phyloP scores from a whole-genome alignment of 73 alveolate genomes.

The Paraurostyla sp. region DNA sequence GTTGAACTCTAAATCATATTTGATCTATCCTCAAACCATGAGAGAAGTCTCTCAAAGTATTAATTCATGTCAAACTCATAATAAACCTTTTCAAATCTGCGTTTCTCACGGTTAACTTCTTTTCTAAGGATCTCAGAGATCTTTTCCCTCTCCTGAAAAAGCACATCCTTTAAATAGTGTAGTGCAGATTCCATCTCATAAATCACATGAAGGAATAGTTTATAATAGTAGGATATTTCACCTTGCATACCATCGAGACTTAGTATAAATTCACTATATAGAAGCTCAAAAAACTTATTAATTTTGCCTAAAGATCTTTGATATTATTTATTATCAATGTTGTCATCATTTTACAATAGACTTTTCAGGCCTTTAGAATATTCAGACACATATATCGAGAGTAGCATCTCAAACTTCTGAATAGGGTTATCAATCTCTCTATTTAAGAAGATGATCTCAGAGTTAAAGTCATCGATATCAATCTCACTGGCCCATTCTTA shows the following conservation, averaged over 20 bases:
- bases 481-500: slow-evolving; percentile 34
- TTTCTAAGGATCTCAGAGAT: slow-evolving; percentile 19
- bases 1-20: slow-evolving; percentile 11
- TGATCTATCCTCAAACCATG: slow-evolving; percentile 66
- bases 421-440: slow-evolving; percentile 35
- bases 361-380: neutral
- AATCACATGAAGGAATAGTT: slow-evolving; percentile 59
- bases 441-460: slow-evolving; percentile 10
- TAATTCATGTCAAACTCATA: slow-evolving; percentile 46
- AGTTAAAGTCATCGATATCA: neutral
- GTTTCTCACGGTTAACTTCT: slow-evolving; percentile 39
- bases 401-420: slow-evolving; percentile 36
- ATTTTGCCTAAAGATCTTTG: slow-evolving; percentile 2
- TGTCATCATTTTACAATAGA: neutral
- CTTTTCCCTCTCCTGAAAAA: slow-evolving; percentile 34
- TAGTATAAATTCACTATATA: slow-evolving; percentile 56
- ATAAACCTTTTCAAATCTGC: slow-evolving; percentile 49
- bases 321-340: neutral
- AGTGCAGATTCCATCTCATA: slow-evolving; percentile 65
- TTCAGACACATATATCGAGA: slow-evolving; percentile 14
- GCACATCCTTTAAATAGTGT: slow-evolving; percentile 45
- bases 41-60: slow-evolving; percentile 29
- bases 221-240: slow-evolving; percentile 57
- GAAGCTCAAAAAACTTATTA: slow-evolving; percentile 32
- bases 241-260: slow-evolving; percentile 48